Evolutionary conservation across 345 rosid species (phyloP).

Genomic region (Chamaenerion angustifolium): DNA sequence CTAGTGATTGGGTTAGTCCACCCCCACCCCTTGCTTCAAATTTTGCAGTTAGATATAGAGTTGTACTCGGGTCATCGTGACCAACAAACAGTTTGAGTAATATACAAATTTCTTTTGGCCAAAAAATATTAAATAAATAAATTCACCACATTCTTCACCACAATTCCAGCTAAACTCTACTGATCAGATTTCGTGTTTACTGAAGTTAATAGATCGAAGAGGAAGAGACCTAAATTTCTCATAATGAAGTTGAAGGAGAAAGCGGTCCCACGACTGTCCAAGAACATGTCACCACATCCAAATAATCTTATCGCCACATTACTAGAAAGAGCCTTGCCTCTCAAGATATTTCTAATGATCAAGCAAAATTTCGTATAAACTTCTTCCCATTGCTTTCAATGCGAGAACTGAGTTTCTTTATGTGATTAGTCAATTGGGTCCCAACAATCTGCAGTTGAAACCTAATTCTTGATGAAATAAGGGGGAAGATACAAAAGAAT

Average conservation of each 20-base stretch:
- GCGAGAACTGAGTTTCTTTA: slow-evolving; percentile 48
- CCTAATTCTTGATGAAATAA: slow-evolving; percentile 55
- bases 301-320: slow-evolving; percentile 78
- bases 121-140: no score
- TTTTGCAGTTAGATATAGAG: no score
- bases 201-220: slow-evolving; percentile 78
- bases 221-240: slow-evolving; percentile 71
- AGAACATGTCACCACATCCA: slow-evolving; percentile 76
- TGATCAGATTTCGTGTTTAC: slow-evolving; percentile 28
- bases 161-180: slow-evolving; percentile 81
- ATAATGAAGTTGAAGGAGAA: no score
- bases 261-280: slow-evolving; percentile 75
- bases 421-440: slow-evolving; percentile 31
- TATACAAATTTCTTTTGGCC: no score
- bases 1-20: no score
- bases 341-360: slow-evolving; percentile 54
- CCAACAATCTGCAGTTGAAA: slow-evolving; percentile 71
- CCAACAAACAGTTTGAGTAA: no score
- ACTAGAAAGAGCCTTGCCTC: slow-evolving; percentile 57
- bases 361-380: slow-evolving; percentile 48
- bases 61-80: no score
- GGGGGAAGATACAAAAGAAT: no score
- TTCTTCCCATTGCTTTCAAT: slow-evolving; percentile 89
- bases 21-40: no score
- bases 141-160: slow-evolving; percentile 92